Percentiles rank a stretch among this genome's conserved stretches.
phyloP scores from a whole-genome alignment of 2,329 filamentous ascomycete species.

The Aspergillus carbonarius region DNA sequence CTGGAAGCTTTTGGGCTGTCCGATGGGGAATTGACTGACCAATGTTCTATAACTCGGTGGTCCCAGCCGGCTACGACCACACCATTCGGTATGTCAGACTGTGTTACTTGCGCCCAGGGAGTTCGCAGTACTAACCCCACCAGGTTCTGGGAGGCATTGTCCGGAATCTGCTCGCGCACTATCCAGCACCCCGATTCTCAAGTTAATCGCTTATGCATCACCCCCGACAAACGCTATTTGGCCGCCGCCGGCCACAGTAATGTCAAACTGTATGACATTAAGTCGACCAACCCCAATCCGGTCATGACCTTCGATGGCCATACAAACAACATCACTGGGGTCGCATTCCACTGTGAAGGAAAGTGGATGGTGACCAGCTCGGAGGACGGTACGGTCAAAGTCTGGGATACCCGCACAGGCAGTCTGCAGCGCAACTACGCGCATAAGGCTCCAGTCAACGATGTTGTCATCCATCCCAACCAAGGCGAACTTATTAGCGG shows the following conservation, averaged over 20 bases:
- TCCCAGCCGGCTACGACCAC: conserved; percentile 69
- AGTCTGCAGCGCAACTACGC: conserved; percentile 89
- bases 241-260: conserved; percentile 78
- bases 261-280: conserved; percentile 98
- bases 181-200: conserved; percentile 98
- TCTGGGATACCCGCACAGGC: conserved; percentile 88
- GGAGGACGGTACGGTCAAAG: conserved; percentile 94
- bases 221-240: conserved; percentile 93
- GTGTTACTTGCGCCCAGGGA: background rate
- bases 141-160: conserved; percentile 98
- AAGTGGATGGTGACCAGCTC: conserved; percentile 99
- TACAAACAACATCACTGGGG: conserved; percentile 91
- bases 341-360: conserved; percentile 96
- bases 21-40: conserved; percentile 8
- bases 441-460: conserved; percentile 86
- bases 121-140: conserved; percentile 1
- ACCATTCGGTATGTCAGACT: conserved; percentile 62
- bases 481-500: conserved; percentile 98
- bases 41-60: conserved; percentile 9
- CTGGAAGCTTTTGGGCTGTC: background rate
- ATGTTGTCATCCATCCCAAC: conserved; percentile 99
- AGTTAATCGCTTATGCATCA: conserved; percentile 97
- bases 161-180: conserved; percentile 94
- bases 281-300: conserved; percentile 93
- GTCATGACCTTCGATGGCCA: conserved; percentile 94